Evolutionary conservation across 306 rosid genomes (phyloP).

Genomic region (Prunus kanzakura): DNA sequence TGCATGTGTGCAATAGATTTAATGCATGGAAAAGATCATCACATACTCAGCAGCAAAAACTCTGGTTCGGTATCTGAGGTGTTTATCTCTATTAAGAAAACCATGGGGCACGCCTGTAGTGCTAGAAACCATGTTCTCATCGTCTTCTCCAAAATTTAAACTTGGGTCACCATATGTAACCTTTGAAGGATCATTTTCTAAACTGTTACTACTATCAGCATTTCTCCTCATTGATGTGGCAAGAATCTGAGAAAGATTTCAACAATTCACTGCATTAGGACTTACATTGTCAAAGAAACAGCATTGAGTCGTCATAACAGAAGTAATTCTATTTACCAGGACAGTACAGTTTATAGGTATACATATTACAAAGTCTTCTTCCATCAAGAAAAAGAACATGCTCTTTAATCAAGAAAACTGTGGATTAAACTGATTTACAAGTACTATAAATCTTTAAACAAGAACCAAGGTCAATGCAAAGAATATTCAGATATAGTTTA

Average conservation of each 20-base stretch:
- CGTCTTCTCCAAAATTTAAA: constrained; percentile 57
- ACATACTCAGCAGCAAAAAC: constrained; percentile 97
- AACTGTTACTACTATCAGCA: constrained; percentile 35
- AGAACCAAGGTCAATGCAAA: background rate
- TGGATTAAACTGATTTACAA: background rate
- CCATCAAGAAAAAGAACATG: background rate
- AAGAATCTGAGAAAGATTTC: constrained; percentile 63
- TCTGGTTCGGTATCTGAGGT: constrained; percentile 94
- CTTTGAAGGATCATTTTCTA: constrained; percentile 47
- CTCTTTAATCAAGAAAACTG: background rate
- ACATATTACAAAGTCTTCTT: background rate
- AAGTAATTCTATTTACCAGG: background rate
- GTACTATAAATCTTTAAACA: background rate
- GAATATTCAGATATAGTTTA: background rate
- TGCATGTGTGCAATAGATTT: background rate
- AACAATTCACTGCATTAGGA: constrained; percentile 18
- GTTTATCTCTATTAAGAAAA: constrained; percentile 66
- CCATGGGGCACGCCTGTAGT: constrained; percentile 35
- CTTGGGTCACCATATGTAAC: constrained; percentile 56
- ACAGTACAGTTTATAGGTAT: background rate
- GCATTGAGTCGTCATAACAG: background rate
- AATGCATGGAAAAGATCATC: constrained; percentile 23
- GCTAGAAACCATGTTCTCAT: constrained; percentile 88
- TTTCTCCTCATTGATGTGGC: constrained; percentile 64
- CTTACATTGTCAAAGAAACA: background rate